Base-by-base conservation (phyloP, 2,329 filamentous ascomycete species). In the Ophiostoma sp. region DNA sequence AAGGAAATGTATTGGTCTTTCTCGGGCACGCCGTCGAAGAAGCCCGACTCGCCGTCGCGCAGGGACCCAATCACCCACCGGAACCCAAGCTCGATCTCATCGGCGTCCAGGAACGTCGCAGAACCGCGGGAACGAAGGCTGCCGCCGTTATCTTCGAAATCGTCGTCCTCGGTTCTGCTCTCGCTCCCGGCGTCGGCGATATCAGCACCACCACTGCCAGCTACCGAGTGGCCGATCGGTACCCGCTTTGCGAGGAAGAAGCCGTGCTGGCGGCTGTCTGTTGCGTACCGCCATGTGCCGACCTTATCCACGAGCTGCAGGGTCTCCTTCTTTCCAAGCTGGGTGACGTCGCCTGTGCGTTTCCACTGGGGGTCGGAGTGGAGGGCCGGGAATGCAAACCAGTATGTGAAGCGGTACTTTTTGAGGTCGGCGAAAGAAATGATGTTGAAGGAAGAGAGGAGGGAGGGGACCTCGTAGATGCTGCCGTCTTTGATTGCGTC, bases 351-450 rank as follows among this genome's bases (percentile, higher is more conserved):
- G 1, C 85, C 87, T 1, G 86, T 82, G 70, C 91, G 85, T 77
- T 89, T 91, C 96, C 96, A 99, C 36, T 87, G 85, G 1, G 94
- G 93, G 72, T 95, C 91, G 3, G 95, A 97, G 80, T 97, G 95
- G 61, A 99, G 87, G 19, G 95, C 94, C 0, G 96, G 96, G 79
- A 97, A 99, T 5, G 92, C 95, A 82, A 98, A 98, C 90, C 97
- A 97, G 83, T 98, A 98, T n/a, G 92, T 94, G 80, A 98, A 98
- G 76, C 91, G 93, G 84, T 98, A 98, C 80, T 97, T 98, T 82
- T 99, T 99, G 45, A 99, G 87, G 80, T 99, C 95, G 75, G 96
- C 95, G 81, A 93, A 99, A 19, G 94, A 97, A 63, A 98, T 89
- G 74, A 97, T 90, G 33, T 93, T 88, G 81, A 98, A 98, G 7